Conservation (phyloP, 495 filamentous ascomycete genomes). For the Penicillium salamii region DNA sequence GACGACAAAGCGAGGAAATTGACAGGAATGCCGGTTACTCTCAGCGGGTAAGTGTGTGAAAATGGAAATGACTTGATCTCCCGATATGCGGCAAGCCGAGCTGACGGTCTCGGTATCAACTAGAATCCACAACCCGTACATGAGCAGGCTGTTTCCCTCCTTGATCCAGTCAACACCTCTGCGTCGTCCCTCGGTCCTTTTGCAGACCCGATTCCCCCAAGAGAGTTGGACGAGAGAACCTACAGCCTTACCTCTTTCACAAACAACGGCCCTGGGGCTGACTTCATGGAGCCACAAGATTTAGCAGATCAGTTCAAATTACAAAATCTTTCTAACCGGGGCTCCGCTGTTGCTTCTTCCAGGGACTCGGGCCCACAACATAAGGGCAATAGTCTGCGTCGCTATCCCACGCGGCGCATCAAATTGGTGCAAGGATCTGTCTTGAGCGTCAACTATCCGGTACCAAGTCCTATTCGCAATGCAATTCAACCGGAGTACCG, state of each 20-base stretch:
- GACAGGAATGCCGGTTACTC: neutral
- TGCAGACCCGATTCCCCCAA: neutral
- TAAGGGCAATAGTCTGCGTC: slow-evolving; percentile 43
- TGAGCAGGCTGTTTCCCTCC: neutral
- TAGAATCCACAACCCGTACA: neutral
- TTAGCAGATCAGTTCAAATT: slow-evolving; percentile 4
- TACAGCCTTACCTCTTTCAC: neutral
- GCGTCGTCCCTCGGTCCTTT: neutral
- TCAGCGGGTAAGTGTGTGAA: neutral
- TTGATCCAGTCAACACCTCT: neutral
- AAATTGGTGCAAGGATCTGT: slow-evolving; percentile 93
- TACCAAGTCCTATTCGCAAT: slow-evolving; percentile 95
- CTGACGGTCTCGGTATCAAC: neutral
- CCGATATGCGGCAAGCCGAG: slow-evolving; percentile 6
- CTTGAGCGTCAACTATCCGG: slow-evolving; percentile 94
- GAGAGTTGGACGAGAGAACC: neutral
- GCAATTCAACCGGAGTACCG: slow-evolving; percentile 88
- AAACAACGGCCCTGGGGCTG: neutral
- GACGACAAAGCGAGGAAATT: neutral
- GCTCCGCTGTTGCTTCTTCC: slow-evolving; percentile 4
- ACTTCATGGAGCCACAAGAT: neutral
- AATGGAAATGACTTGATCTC: slow-evolving; percentile 2
- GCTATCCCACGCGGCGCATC: slow-evolving; percentile 90
- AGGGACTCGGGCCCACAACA: neutral
- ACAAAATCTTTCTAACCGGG: slow-evolving; percentile 1